phyloP scores from a whole-genome alignment of 2,329 filamentous ascomycete species.

The Paraphoma chrysanthemicola region DNA sequence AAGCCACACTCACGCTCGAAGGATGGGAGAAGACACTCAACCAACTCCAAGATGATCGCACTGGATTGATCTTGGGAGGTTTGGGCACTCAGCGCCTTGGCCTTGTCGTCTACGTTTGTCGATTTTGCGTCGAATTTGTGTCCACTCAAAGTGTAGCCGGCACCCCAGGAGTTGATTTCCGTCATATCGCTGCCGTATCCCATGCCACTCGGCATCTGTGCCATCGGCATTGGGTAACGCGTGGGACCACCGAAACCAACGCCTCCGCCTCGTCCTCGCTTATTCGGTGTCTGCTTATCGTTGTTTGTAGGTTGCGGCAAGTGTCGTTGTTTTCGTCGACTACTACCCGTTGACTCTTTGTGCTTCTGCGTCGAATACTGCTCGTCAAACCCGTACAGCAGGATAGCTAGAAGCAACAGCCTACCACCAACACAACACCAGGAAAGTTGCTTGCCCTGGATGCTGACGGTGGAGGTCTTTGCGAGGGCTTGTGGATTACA shows the following conservation, averaged over 20 bases:
- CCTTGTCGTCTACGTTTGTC: neutral
- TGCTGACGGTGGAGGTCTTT: slow-evolving; percentile 2
- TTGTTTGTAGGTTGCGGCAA: neutral
- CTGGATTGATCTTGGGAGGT: slow-evolving; percentile 16
- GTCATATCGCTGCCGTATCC: slow-evolving; percentile 14
- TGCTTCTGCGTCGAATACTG: slow-evolving; percentile 17
- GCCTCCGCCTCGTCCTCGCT: slow-evolving; percentile 2
- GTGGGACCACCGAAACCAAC: slow-evolving; percentile 10
- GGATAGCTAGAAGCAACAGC: slow-evolving; percentile 44
- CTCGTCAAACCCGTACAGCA: slow-evolving; percentile 49
- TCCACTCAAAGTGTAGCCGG: slow-evolving; percentile 1
- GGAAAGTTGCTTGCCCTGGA: slow-evolving; percentile 14
- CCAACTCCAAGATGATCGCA: slow-evolving; percentile 14
- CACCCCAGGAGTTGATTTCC: neutral
- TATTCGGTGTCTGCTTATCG: slow-evolving; percentile 1
- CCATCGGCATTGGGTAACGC: neutral
- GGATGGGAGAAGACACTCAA: slow-evolving; percentile 35
- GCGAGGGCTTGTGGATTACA: slow-evolving; percentile 14
- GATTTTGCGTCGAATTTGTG: neutral
- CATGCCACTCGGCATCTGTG: slow-evolving; percentile 14
- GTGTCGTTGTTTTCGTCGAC: neutral
- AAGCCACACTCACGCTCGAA: slow-evolving; percentile 27
- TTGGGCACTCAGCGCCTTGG: slow-evolving; percentile 17
- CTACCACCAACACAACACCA: slow-evolving; percentile 48
- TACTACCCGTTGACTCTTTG: slow-evolving; percentile 3